Conservation (phyloP, 2,329 filamentous ascomycete genomes). For the Aspergillus phoenicis region DNA sequence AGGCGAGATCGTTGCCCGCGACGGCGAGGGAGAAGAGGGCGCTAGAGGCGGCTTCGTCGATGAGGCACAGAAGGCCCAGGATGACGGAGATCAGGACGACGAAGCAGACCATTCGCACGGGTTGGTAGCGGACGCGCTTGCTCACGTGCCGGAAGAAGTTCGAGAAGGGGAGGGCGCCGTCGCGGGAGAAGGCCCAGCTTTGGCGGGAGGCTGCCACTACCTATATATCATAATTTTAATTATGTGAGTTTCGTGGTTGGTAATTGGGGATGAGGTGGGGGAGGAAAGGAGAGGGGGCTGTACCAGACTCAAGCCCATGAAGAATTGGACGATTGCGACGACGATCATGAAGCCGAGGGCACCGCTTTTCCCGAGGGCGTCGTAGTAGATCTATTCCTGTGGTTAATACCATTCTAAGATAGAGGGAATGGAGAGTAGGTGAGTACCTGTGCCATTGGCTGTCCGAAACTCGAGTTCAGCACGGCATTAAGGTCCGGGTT, state of each 20-base stretch:
- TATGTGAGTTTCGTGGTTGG: too few species aligned
- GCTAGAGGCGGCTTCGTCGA: slow-evolving; percentile 57
- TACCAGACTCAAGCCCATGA: slow-evolving; percentile 61
- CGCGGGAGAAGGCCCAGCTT: slow-evolving; percentile 64
- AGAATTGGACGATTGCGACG: slow-evolving; percentile 62
- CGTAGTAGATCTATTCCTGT: slow-evolving; percentile 56
- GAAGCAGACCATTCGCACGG: slow-evolving; percentile 60
- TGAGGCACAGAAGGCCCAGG: slow-evolving; percentile 60
- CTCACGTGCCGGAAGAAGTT: slow-evolving; percentile 59
- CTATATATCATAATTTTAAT: background rate
- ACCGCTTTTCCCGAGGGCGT: slow-evolving; percentile 62
- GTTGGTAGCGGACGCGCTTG: slow-evolving; percentile 58
- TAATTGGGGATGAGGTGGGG: too few species aligned
- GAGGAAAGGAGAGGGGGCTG: too few species aligned
- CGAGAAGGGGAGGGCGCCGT: slow-evolving; percentile 62
- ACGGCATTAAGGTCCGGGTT: slow-evolving; percentile 54
- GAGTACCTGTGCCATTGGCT: slow-evolving; percentile 57
- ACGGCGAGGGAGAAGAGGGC: slow-evolving; percentile 58
- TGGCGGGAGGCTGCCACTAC: slow-evolving; percentile 61
- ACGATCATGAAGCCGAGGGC: slow-evolving; percentile 61
- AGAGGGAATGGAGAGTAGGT: background rate
- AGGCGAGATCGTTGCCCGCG: slow-evolving; percentile 62
- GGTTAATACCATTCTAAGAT: background rate
- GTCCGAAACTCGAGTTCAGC: slow-evolving; percentile 55
- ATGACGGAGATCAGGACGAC: slow-evolving; percentile 55